A percentile compares a stretch with the other conserved stretches of the same genome.
Conservation (phyloP, 208 protist species). For the Herpetomonas tarakana region DNA sequence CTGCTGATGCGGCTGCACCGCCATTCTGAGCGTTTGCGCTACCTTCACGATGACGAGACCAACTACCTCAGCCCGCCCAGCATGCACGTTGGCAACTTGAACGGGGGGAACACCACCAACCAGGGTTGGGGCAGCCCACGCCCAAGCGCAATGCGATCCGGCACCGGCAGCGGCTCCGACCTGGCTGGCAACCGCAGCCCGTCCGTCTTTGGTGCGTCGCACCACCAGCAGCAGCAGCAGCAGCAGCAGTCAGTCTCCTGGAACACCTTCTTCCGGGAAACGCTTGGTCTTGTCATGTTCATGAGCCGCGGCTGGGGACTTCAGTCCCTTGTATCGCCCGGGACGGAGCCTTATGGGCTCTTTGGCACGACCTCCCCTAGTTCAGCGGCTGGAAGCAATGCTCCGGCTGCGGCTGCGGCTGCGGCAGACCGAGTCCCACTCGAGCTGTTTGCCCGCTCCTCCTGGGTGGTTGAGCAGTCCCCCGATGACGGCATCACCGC, state of each 20-base stretch:
- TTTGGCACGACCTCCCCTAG: too few relatives aligned
- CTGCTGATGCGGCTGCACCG: neutral
- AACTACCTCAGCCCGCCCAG: too few relatives aligned
- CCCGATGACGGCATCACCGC: conserved; percentile 73
- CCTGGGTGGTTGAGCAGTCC: conserved; percentile 42
- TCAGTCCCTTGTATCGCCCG: conserved; percentile 35
- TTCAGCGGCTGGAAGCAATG: too few relatives aligned
- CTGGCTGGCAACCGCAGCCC: neutral
- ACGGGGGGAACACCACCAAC: neutral
- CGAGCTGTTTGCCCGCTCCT: conserved; percentile 40
- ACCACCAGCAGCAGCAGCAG: too few relatives aligned
- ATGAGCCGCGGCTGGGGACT: conserved; percentile 31
- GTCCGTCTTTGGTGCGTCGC: too few relatives aligned
- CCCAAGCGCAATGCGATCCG: neutral
- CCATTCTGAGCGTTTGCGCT: neutral
- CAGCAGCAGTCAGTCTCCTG: too few relatives aligned
- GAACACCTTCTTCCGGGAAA: conserved; percentile 40
- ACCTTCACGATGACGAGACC: neutral
- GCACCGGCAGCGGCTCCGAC: neutral
- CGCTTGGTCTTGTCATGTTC: conserved; percentile 25
- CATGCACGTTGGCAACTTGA: too few relatives aligned
- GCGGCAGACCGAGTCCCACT: conserved; percentile 14
- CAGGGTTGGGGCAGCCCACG: neutral
- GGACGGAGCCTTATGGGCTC: conserved; percentile 1
- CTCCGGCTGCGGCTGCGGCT: too few relatives aligned